Percentiles rank a stretch among this genome's conserved stretches.
phyloP scores from a whole-genome alignment of 106 monocot species.

The Acorus calamus region DNA sequence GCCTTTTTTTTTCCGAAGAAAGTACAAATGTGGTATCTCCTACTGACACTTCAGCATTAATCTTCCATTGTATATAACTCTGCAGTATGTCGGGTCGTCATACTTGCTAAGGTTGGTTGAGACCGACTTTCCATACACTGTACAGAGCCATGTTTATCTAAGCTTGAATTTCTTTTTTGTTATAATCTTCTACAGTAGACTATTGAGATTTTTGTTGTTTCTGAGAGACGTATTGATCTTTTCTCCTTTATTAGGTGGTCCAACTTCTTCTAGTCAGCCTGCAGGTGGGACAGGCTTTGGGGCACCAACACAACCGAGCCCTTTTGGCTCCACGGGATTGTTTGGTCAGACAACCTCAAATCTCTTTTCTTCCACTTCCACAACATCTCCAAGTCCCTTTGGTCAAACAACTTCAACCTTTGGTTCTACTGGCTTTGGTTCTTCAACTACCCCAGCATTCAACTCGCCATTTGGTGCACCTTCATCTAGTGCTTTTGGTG shows the following conservation, averaged over 20 bases:
- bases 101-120: too few relatives aligned
- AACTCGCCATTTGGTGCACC: constrained; percentile 52
- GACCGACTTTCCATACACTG: too few relatives aligned
- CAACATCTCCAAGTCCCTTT: constrained; percentile 46
- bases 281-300: constrained; percentile 27
- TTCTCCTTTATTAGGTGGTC: constrained; percentile 43
- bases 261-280: constrained; percentile 49
- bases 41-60: too few relatives aligned
- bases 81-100: too few relatives aligned
- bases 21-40: too few relatives aligned
- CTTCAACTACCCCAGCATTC: constrained; percentile 46
- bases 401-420: constrained; percentile 51
- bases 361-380: constrained; percentile 33
- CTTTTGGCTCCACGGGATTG: constrained; percentile 57
- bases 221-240: not conserved
- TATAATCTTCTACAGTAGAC: not conserved
- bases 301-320: constrained; percentile 37
- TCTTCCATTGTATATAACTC: too few relatives aligned
- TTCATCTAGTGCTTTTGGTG: constrained; percentile 62
- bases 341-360: constrained; percentile 69
- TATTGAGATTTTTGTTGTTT: not conserved
- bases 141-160: too few relatives aligned
- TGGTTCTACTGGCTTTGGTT: constrained; percentile 61
- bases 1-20: too few relatives aligned
- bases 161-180: too few relatives aligned